These are phyloP conservation scores for Gynochthodes officinalis DNA, from an alignment of 257 asterid species.

Conservation along the genomic window DNA sequence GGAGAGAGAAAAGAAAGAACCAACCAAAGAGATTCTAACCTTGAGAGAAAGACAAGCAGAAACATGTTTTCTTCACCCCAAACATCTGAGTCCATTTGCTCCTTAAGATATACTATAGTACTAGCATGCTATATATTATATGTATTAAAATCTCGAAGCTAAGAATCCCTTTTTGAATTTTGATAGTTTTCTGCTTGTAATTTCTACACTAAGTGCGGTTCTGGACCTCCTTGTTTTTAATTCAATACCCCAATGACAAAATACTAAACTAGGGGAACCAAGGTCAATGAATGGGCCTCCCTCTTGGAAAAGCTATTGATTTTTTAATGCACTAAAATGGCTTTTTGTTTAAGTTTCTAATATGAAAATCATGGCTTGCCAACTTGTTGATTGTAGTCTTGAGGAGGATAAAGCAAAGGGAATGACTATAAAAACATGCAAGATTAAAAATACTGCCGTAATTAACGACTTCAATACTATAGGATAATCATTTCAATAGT, in stretches of 20 bases:
- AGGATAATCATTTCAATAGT: conserved; percentile 16
- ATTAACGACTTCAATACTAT: conserved; percentile 28
- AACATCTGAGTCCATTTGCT: conserved; percentile 60
- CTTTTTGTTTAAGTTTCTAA: conserved; percentile 11
- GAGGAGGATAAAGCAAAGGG: conserved; percentile 6
- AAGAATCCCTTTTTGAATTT: conserved; percentile 41
- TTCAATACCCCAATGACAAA: background rate
- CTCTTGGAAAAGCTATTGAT: conserved; percentile 23
- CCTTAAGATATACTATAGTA: conserved; percentile 20
- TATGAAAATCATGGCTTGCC: conserved; percentile 24
- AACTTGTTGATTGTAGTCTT: conserved; percentile 13
- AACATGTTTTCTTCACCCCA: conserved; percentile 54
- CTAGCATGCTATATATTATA: background rate
- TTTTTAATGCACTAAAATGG: conserved; percentile 21
- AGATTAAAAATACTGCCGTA: conserved; percentile 32
- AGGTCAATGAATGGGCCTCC: conserved; percentile 73
- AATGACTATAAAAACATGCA: conserved; percentile 29
- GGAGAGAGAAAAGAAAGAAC: conserved; percentile 40
- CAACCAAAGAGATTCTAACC: conserved; percentile 33
- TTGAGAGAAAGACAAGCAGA: conserved; percentile 76
- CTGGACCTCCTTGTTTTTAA: conserved; percentile 30
- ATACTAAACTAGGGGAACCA: conserved; percentile 46
- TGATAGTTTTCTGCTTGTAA: conserved; percentile 71
- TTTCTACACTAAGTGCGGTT: conserved; percentile 40
- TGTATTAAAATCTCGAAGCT: conserved; percentile 5